These are phyloP conservation scores for Trifolium subterraneum DNA, from an alignment of 306 rosid genomes.

Conservation along the genomic window DNA sequence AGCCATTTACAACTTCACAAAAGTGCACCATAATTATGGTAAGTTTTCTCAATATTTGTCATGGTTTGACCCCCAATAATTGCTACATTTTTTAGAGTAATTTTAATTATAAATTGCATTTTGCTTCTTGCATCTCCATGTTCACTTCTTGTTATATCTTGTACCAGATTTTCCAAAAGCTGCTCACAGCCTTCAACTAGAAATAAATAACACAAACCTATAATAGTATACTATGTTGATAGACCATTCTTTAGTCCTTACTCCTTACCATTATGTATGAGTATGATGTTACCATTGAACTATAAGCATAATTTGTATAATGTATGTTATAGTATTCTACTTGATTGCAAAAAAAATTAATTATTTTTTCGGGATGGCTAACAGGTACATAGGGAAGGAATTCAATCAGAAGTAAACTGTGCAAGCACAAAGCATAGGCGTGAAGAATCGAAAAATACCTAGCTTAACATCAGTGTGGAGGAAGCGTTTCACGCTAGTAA, in stretches of 20 bases:
- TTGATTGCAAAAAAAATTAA: background rate
- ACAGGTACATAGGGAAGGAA: conserved; percentile 49
- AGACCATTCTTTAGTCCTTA: background rate
- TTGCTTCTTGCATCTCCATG: background rate
- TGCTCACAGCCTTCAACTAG: background rate
- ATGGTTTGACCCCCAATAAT: conserved; percentile 11
- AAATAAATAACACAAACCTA: conserved; percentile 8
- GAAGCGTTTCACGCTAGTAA: conserved; percentile 2
- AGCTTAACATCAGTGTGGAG: conserved; percentile 23
- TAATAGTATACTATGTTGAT: background rate
- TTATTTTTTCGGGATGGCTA: background rate
- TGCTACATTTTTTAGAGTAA: conserved; percentile 4
- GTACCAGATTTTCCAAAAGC: conserved; percentile 10
- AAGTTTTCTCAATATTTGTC: conserved; percentile 37
- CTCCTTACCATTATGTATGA: background rate
- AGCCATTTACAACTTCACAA: conserved; percentile 68
- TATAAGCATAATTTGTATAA: background rate
- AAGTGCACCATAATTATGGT: conserved; percentile 82
- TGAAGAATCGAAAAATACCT: conserved; percentile 19
- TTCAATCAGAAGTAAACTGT: conserved; percentile 17
- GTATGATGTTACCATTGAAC: background rate
- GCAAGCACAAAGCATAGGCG: conserved; percentile 26
- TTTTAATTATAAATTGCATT: background rate
- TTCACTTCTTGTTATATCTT: background rate
- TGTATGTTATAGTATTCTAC: no score